Base-by-base conservation (phyloP, 2,329 filamentous ascomycete species). In the Pyricularia sp. region DNA sequence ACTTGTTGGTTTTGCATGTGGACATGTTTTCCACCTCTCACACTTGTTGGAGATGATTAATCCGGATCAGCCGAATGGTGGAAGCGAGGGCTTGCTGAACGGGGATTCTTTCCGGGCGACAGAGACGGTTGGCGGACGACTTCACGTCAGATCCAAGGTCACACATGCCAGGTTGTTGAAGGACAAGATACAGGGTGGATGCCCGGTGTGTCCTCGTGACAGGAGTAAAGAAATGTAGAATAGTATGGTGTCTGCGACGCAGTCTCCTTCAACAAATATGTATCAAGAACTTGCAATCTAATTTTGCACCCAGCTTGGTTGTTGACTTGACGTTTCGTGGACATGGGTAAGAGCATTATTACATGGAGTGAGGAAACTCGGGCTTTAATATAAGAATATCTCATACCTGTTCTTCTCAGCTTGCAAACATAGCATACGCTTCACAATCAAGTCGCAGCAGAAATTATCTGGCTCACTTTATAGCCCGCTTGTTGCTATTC, bases 141-240 rank as follows among this genome's bases (percentile, higher is more conserved):
- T 53, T 40, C 59, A 64, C 16, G 63, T 97, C 7, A 90, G 91
- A 0, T 85, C 88, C 33, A 97, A 97, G 76, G 91, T 96, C 31
- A 94, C 90, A 68, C 90, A 91, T 72, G 92, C 93, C 53, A 84
- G 91, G 68, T 74, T 96, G 65, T 76, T 96, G 66, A 82, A 87
- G 69, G 89, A 93, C 70, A 85, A 85, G 67, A 81, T 93, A 44
- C 78, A 80, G 60, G 82, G 81, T 9, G 88, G 87, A 0, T 90
- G 88, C 75, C 84, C 86, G 0, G 77, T 87, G 22, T 88, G 86
- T 70, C 72, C 70, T 65, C 61, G 65, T 26, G 62, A 59, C 13
- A 63, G 30, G 62, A 63, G 16, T 22, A 62, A 62, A 26, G 62
- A 63, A 28, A 63, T 63, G 62, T 63, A 19, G 55, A 28, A 49